Base-by-base conservation (phyloP, 805 yeast genomes). In the Sporopachydermia quercuum region DNA sequence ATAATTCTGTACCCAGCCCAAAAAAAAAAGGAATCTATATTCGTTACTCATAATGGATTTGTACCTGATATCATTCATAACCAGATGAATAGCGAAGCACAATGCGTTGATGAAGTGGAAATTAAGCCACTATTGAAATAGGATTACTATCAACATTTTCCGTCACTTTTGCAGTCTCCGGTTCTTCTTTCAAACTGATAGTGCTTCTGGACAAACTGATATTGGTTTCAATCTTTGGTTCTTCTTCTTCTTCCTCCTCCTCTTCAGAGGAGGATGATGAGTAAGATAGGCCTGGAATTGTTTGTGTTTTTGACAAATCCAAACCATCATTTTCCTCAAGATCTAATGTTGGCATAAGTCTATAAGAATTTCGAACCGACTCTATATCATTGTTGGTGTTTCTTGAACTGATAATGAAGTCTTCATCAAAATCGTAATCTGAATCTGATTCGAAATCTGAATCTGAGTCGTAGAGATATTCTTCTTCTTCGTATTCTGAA, bases 371-470 rank as follows among this genome's bases (percentile, higher is more conserved):
- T 19, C 16, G 19, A 43, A 33, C 38, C 35, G 49, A 37, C 34
- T 36, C 4, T 40, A 34, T 43, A 37, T 36, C 34, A 36, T 15
- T n/a, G 19, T 40, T 42, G 38, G 40, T 37, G 30, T 36, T 36
- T 37, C 16, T 8, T 19, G 18, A 27, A 18, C 27, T 35, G 45
- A 30, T 16, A 15, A 34, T 34, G 18, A 16, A 18, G 38, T 48
- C 51, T 11, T 49, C 50, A 23, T 45, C 49, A 19, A 37, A 15
- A 3, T 46, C 48, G 19, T 46, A 47, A 16, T 48, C 55, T 14
- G 46, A 46, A 16, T 48, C 55, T 14, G 46, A 46, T 19, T 54
- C 64, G 4, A 47, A 47, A 18, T 50, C 59, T 14, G 53, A 49
- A 36, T 57, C 64, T 6, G 57, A 54, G 40, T 57, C 57, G 43